A percentile compares a stretch with the other conserved stretches of the same genome.
These are phyloP conservation scores for Apophysomyces ossiformis DNA, from an alignment of 371 early-diverging fungal genomes.

Conservation along the genomic window DNA sequence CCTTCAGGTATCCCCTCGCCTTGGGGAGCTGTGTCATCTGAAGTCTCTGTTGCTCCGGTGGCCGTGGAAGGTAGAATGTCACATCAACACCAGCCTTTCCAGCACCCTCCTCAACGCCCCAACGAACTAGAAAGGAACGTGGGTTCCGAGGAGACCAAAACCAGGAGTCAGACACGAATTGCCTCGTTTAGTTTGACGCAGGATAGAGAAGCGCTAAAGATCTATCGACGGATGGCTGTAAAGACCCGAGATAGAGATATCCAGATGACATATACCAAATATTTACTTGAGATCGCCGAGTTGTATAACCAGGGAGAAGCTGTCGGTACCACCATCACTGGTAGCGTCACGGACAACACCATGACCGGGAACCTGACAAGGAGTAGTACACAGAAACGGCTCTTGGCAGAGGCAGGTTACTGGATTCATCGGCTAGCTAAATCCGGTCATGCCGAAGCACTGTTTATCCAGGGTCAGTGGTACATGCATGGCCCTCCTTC, in stretches of 20 bases:
- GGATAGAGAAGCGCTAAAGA: constrained; percentile 38
- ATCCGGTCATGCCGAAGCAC: constrained; percentile 71
- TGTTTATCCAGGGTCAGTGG: constrained; percentile 74
- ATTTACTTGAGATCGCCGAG: constrained; percentile 59
- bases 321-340: background rate
- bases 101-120: background rate
- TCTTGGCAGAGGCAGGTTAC: constrained; percentile 66
- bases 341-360: background rate
- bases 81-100: background rate
- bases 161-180: constrained; percentile 4
- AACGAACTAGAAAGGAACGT: background rate
- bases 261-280: constrained; percentile 77
- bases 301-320: constrained; percentile 23
- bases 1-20: constrained; percentile 23
- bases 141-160: background rate
- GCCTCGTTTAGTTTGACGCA: constrained; percentile 32
- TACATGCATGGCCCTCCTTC: constrained; percentile 33
- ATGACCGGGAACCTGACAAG: no score
- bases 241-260: constrained; percentile 70
- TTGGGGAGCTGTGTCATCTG: constrained; percentile 20
- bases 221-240: constrained; percentile 75
- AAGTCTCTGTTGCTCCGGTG: background rate
- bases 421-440: constrained; percentile 76
- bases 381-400: constrained; percentile 23
- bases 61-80: background rate